Percentiles rank a stretch among this genome's conserved stretches.
These are phyloP conservation scores for Lepidium africanum DNA, from an alignment of 345 rosid species.

Conservation along the genomic window DNA sequence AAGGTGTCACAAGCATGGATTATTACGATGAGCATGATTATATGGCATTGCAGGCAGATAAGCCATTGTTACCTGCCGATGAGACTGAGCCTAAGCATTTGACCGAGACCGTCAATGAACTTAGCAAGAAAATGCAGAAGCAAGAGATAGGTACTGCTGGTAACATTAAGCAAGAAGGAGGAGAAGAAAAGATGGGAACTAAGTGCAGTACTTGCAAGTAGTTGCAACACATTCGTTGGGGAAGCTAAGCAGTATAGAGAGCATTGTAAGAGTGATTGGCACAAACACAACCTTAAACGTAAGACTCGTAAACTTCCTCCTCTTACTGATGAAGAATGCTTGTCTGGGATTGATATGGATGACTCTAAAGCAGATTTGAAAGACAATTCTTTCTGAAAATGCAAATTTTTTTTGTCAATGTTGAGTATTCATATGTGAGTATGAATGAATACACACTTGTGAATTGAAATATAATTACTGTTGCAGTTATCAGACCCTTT, in stretches of 20 bases:
- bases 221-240: no score
- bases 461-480: no score
- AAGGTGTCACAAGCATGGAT: constrained; percentile 80
- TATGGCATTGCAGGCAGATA: constrained; percentile 21
- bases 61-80: constrained; percentile 26
- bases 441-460: no score
- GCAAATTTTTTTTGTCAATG: background rate
- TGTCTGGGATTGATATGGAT: constrained; percentile 55
- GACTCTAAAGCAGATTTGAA: constrained; percentile 68
- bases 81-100: constrained; percentile 18
- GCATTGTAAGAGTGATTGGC: no score
- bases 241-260: no score
- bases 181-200: no score
- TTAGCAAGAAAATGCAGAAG: constrained; percentile 48
- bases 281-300: no score
- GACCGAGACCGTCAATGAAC: constrained; percentile 26
- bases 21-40: constrained; percentile 69
- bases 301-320: constrained; percentile 69
- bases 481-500: no score
- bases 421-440: background rate
- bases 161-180: no score
- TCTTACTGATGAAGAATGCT: constrained; percentile 69
- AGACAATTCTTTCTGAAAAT: constrained; percentile 78
- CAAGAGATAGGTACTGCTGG: constrained; percentile 18
- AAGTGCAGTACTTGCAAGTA: no score